A percentile compares a stretch with the other conserved stretches of the same genome.
Evolutionary conservation across 805 yeast genomes (phyloP).

Genomic region (Metschnikowia orientalis): DNA sequence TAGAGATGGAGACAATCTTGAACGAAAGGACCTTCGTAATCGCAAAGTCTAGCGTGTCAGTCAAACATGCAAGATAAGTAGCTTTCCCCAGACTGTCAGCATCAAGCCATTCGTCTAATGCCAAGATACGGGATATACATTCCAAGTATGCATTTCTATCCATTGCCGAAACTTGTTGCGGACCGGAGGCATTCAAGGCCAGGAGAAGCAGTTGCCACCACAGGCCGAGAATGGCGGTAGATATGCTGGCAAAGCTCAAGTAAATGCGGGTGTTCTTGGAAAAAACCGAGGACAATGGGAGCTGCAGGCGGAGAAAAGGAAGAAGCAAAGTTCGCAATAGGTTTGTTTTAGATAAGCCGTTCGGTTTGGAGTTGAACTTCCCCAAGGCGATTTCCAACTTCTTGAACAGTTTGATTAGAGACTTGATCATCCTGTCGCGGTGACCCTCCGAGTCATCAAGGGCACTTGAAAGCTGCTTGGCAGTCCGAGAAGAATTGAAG

Average conservation of each 20-base stretch:
- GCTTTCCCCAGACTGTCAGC: slow-evolving; percentile 22
- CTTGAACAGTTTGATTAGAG: slow-evolving; percentile 23
- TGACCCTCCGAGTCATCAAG: slow-evolving; percentile 5
- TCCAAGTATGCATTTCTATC: slow-evolving; percentile 54
- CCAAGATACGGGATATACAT: slow-evolving; percentile 47
- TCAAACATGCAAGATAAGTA: slow-evolving; percentile 34
- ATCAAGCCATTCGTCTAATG: slow-evolving; percentile 44
- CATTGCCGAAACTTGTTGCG: slow-evolving; percentile 34
- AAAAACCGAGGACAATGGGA: slow-evolving; percentile 21
- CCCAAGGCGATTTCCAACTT: slow-evolving; percentile 40
- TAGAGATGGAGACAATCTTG: slow-evolving; percentile 51
- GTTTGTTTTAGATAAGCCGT: slow-evolving; percentile 28
- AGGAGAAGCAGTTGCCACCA: slow-evolving; percentile 54
- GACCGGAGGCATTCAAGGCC: slow-evolving; percentile 10
- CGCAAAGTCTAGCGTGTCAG: slow-evolving; percentile 51
- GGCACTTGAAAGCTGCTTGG: slow-evolving; percentile 1
- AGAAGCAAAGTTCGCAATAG: slow-evolving; percentile 44
- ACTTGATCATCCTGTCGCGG: slow-evolving; percentile 12
- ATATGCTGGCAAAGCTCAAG: slow-evolving; percentile 30
- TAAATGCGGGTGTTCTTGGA: slow-evolving; percentile 22
- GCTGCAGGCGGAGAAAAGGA: slow-evolving; percentile 19
- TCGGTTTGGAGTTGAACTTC: slow-evolving; percentile 33
- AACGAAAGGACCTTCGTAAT: slow-evolving; percentile 43
- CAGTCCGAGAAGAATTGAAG: slow-evolving; percentile 2
- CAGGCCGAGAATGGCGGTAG: slow-evolving; percentile 32